These are phyloP conservation scores for Fusarium ramigenum DNA, from an alignment of 2,329 filamentous ascomycete species.

Conservation along the genomic window DNA sequence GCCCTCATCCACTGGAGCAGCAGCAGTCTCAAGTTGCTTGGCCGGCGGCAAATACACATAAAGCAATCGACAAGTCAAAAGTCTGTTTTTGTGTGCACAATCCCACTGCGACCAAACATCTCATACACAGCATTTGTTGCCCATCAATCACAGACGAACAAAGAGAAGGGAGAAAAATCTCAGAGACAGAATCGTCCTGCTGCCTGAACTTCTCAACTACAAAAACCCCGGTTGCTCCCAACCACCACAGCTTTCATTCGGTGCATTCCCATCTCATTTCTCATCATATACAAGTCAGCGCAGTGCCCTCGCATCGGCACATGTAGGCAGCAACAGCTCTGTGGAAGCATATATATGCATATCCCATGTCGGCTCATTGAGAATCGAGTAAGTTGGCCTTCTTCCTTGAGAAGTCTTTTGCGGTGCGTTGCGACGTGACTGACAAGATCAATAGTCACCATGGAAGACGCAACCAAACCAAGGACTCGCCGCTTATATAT, in stretches of 20 bases:
- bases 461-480: not conserved
- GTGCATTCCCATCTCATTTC: not conserved
- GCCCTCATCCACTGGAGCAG: not conserved
- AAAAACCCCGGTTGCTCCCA: not conserved
- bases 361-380: rapidly evolving
- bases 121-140: rapidly evolving
- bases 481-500: not conserved
- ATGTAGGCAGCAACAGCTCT: not conserved
- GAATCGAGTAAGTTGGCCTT: not conserved
- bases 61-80: too few species aligned
- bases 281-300: not conserved
- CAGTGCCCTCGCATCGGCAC: not conserved
- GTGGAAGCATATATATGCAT: not conserved
- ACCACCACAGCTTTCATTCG: not conserved
- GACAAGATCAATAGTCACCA: not conserved
- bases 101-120: not conserved
- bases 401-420: too few species aligned
- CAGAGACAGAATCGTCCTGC: not conserved
- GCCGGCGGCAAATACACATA: too few species aligned
- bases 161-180: not conserved
- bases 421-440: not conserved
- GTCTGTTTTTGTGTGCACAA: too few species aligned
- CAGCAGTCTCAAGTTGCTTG: not conserved
- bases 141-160: not conserved
- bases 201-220: not conserved